Evolutionary conservation across 1,284 basidiomycete genomes (phyloP).

Genomic region (Rhodotorula mucilaginosa): DNA sequence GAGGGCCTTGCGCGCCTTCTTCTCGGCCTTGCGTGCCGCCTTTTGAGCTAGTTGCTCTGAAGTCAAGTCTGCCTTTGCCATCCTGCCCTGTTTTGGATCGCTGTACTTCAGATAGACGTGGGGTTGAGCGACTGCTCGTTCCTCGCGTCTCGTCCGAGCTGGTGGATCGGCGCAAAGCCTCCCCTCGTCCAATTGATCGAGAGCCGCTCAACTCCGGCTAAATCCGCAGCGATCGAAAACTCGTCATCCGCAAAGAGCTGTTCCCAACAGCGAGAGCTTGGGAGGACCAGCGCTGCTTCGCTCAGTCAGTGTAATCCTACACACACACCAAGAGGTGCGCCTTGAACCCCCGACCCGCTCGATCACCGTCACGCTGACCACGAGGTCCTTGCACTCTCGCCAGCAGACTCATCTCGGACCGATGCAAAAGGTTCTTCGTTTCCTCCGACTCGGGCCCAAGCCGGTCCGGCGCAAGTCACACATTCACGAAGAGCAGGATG

Average conservation of each 20-base stretch:
- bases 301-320: too few species aligned
- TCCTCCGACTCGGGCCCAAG: neutral
- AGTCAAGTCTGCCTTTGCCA: constrained; percentile 22
- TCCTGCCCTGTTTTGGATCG: neutral
- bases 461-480: neutral
- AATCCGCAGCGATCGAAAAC: neutral
- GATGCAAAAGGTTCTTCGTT: neutral
- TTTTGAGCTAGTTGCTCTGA: constrained; percentile 22
- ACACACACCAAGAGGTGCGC: too few species aligned
- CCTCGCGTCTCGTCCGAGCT: neutral
- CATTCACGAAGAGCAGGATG: neutral
- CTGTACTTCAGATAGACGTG: neutral
- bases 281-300: too few species aligned
- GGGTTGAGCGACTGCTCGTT: neutral
- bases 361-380: too few species aligned
- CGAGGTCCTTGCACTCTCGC: neutral
- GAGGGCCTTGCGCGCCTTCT: constrained; percentile 37
- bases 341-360: too few species aligned
- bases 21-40: constrained; percentile 25
- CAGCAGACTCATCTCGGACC: too few species aligned
- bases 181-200: neutral
- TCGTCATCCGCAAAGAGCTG: neutral
- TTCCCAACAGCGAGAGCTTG: too few species aligned
- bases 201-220: neutral
- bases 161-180: neutral